Evolutionary conservation across 768 basidiomycete species (phyloP), one percentile per base, ranked within the genome.

Genomic region (Lentinula boryana): DNA sequence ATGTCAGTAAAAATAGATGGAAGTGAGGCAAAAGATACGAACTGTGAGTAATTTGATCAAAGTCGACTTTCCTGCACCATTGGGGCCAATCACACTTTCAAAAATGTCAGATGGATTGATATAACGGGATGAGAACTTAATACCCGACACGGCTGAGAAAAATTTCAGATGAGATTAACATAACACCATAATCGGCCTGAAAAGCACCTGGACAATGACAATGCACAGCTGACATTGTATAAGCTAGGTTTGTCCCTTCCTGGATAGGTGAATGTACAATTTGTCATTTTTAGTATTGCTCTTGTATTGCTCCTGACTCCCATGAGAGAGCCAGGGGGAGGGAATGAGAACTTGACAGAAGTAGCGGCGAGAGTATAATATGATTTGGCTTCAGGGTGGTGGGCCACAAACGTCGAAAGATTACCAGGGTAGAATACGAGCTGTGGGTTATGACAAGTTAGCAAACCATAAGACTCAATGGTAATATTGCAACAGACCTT

Each of bases 291-390:
- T 70, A 98, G 80, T 70, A 98, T 98, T 4, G 95, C 93, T 56
- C 95, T 87, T 12, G 95, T 98, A 69, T 90, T 93, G 72, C 93
- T 96, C 64, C 95, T 85, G 61, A 98, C 95, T 58, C 96, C 95
- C 92, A 98, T 95, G 65, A 98, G 83, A 51, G 91, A 94, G 33
- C 96, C 96, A 44, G 95, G 95, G 31, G 94, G 83, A 40, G 95
- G 95, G 84, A 98, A 98, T 38, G 92, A 78, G 78, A 98, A 96
- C 75, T 93, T 95, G 77, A 97, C 87, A 62, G 91, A 87, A 60
- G 91, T 94, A 5, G 94, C 95, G 36, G 92, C 88, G 23, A 98
- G 85, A 36, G 93, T 95, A 79, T 98, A 98, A 81, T 97, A 98
- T 2, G 95, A 93, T 76, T 87, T 93, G 40, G 95, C 96, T 70